phyloP scores from a whole-genome alignment of 805 yeast genomes.

The Pichia heedii region DNA sequence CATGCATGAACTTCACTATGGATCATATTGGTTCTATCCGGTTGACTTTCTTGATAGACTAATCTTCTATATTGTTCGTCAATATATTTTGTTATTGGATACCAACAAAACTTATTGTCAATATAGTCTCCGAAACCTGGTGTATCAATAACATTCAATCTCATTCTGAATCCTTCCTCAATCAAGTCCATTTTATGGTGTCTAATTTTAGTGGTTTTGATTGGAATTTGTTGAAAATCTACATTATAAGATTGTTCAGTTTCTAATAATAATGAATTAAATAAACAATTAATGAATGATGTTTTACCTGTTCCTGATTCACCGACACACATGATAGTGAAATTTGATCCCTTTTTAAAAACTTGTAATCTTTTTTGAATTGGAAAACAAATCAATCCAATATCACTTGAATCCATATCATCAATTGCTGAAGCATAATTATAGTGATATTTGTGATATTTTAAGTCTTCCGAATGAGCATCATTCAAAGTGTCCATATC shows the following conservation, averaged over 20 bases:
- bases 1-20: constrained; percentile 81
- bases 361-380: constrained; percentile 23
- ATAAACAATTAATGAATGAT: constrained; percentile 72
- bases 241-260: constrained; percentile 15
- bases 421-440: constrained; percentile 22
- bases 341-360: constrained; percentile 55
- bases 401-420: constrained; percentile 18
- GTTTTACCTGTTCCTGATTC: constrained; percentile 81
- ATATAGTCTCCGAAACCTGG: constrained; percentile 70
- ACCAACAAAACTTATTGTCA: constrained; percentile 60
- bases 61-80: constrained; percentile 68
- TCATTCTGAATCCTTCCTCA: constrained; percentile 51
- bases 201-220: constrained; percentile 25
- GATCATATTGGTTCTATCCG: constrained; percentile 39
- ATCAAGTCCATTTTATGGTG: constrained; percentile 41
- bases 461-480: constrained; percentile 4
- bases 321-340: constrained; percentile 80
- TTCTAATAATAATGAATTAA: constrained; percentile 39
- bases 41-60: constrained; percentile 74
- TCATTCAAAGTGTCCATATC: neutral
- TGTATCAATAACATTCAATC: constrained; percentile 58
- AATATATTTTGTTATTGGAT: constrained; percentile 58
- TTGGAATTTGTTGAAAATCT: constrained; percentile 16
- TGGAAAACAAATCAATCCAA: constrained; percentile 25
- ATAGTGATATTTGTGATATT: constrained; percentile 14